Conservation (phyloP, 1,284 basidiomycete genomes). For the Puccinia horiana region DNA sequence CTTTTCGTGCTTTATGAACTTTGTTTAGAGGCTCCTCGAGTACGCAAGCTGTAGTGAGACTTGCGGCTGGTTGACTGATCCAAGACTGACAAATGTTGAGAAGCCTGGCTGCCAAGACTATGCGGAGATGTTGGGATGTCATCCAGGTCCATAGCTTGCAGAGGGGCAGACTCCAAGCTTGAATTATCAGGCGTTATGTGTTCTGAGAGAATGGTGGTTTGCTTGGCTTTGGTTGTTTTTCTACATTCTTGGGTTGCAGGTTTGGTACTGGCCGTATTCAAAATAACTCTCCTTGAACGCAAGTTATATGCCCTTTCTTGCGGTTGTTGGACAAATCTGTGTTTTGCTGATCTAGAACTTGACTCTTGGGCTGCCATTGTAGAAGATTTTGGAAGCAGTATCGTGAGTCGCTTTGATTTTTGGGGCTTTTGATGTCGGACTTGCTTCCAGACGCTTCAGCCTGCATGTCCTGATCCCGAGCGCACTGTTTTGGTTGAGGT, state of each 20-base stretch:
- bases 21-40: not conserved
- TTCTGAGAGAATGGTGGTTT: not conserved
- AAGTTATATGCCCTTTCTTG: not conserved
- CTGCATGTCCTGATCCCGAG: not conserved
- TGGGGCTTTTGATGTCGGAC: not conserved
- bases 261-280: not conserved
- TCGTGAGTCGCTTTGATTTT: not conserved
- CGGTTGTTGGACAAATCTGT: not conserved
- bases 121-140: not conserved
- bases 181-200: too few relatives aligned
- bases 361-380: not conserved
- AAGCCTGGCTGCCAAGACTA: not conserved
- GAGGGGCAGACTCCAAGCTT: not conserved
- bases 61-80: too few relatives aligned
- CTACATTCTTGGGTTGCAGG: not conserved
- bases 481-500: not conserved
- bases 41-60: not conserved
- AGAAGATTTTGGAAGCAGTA: not conserved
- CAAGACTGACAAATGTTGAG: too few relatives aligned
- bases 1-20: not conserved
- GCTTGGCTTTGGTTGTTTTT: not conserved
- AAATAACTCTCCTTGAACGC: not conserved
- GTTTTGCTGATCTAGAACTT: not conserved
- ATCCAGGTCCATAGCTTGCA: not conserved
- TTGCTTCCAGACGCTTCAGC: not conserved